Conservation (phyloP, 1,284 basidiomycete species). For the Chondrostereum purpureum region DNA sequence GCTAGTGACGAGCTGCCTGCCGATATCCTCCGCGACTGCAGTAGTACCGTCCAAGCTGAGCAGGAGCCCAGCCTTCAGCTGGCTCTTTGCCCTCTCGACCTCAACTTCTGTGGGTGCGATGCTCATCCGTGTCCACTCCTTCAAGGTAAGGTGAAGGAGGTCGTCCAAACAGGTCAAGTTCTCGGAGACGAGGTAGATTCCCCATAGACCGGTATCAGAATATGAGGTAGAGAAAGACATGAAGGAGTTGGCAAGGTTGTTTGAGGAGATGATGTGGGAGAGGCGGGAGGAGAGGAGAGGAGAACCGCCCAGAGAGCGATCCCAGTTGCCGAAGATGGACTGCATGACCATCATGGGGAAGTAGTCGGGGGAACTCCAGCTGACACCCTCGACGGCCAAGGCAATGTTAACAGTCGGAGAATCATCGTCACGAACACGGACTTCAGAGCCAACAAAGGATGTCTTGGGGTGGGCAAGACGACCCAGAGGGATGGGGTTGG, state of each 20-base stretch:
- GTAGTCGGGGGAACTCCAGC: constrained; percentile 98
- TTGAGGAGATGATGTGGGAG: constrained; percentile 84
- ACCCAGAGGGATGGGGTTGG: constrained; percentile 87
- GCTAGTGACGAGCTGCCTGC: constrained; percentile 91
- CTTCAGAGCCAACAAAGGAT: constrained; percentile 90
- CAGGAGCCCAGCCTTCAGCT: constrained; percentile 92
- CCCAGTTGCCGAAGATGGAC: constrained; percentile 99
- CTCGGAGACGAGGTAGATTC: constrained; percentile 95
- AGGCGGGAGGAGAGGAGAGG: constrained; percentile 88
- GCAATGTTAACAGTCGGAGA: constrained; percentile 88
- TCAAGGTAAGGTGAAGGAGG: constrained; percentile 88
- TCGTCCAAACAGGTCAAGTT: constrained; percentile 94
- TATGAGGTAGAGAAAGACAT: constrained; percentile 99
- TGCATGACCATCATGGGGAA: constrained; percentile 99
- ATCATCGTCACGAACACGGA: constrained; percentile 92
- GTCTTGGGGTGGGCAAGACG: constrained; percentile 71
- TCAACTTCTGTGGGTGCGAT: constrained; percentile 80
- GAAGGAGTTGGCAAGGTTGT: constrained; percentile 99
- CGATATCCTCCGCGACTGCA: constrained; percentile 97
- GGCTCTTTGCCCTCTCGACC: constrained; percentile 96
- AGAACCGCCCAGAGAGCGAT: constrained; percentile 90
- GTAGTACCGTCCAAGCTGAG: constrained; percentile 93
- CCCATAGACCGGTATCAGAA: constrained; percentile 99
- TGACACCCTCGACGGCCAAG: constrained; percentile 95
- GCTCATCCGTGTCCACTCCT: constrained; percentile 97